Evolutionary conservation across 768 basidiomycete genomes (phyloP).

Genomic region (Kwoniella sp.): DNA sequence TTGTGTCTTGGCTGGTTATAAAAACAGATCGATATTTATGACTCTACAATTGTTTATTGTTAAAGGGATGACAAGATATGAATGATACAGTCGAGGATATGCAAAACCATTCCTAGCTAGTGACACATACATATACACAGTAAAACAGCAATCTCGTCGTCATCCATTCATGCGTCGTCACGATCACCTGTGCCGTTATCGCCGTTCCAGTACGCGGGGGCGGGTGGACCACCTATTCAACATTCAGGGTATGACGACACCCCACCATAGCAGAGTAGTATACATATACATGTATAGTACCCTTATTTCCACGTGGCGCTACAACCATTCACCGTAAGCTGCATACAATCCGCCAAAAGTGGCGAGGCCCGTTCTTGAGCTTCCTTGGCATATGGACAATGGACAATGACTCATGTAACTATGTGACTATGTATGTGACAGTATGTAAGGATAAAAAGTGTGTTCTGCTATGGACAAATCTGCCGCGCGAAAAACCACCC

Average conservation of each 20-base stretch:
- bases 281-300: background rate
- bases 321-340: background rate
- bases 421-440: too few species aligned
- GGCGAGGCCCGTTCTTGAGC: too few species aligned
- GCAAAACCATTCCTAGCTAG: background rate
- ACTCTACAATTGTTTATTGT: too few species aligned
- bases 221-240: background rate
- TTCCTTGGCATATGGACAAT: too few species aligned
- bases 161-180: constrained; percentile 3
- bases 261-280: background rate
- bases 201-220: background rate
- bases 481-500: too few species aligned
- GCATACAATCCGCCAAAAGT: too few species aligned
- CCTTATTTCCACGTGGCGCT: background rate
- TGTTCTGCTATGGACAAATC: too few species aligned
- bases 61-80: background rate
- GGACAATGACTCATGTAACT: too few species aligned
- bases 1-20: background rate
- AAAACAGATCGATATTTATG: too few species aligned
- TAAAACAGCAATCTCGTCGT: background rate
- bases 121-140: background rate
- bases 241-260: constrained; percentile 3
- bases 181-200: background rate
- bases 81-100: too few species aligned
- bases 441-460: too few species aligned